phyloP scores from a whole-genome alignment of 352 stramenopile species.

The Vaucheria bursata region DNA sequence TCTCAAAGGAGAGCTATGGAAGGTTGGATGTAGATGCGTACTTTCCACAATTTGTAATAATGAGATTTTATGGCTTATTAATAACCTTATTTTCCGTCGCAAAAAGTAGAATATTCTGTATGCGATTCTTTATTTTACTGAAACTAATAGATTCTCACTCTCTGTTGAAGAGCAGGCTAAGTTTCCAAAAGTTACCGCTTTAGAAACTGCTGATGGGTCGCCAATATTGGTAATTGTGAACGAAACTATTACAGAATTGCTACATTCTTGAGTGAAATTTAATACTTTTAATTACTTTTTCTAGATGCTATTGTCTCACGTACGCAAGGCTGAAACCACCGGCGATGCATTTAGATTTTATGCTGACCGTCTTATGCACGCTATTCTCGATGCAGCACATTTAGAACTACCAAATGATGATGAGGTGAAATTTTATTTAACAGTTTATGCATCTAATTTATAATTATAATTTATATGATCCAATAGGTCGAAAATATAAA shows the following conservation, averaged over 20 bases:
- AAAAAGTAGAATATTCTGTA: too few relatives aligned
- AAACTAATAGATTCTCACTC: too few relatives aligned
- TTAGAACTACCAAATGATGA: slow-evolving; percentile 37
- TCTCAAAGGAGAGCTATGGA: slow-evolving; percentile 34
- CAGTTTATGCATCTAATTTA: neutral
- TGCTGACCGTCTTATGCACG: slow-evolving; percentile 23
- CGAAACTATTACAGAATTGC: slow-evolving; percentile 6
- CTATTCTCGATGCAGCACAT: slow-evolving; percentile 21
- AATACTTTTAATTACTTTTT: neutral
- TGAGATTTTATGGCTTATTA: too few relatives aligned
- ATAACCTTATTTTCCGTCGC: too few relatives aligned
- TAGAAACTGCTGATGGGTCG: slow-evolving; percentile 18
- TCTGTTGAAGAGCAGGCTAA: too few relatives aligned
- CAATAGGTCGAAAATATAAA: too few relatives aligned
- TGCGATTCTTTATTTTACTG: too few relatives aligned
- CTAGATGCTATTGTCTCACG: slow-evolving; percentile 25
- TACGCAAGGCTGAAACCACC: slow-evolving; percentile 24
- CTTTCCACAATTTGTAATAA: too few relatives aligned
- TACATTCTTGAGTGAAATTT: neutral
- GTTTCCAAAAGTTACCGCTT: too few relatives aligned
- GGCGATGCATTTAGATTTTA: slow-evolving; percentile 19
- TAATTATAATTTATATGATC: too few relatives aligned
- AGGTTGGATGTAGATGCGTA: neutral
- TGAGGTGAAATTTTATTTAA: slow-evolving; percentile 11
- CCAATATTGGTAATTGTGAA: slow-evolving; percentile 15